Conservation (phyloP, 2,329 filamentous ascomycete genomes). For the Nemania sp. region DNA sequence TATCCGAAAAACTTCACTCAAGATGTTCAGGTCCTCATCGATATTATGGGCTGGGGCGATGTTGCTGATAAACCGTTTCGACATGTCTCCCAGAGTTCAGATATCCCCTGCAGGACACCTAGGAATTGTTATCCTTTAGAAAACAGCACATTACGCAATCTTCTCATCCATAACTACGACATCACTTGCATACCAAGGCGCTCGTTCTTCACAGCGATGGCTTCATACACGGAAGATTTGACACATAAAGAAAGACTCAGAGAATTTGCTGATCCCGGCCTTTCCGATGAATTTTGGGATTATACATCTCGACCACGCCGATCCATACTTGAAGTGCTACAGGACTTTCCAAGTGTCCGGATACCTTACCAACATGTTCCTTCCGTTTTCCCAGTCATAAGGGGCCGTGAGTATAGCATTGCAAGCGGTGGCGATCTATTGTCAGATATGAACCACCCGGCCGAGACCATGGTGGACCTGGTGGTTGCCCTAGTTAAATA, state of each 20-base stretch:
- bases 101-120: conserved; percentile 39
- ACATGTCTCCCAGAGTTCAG: conserved; percentile 32
- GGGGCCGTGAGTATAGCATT: conserved; percentile 94
- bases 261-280: conserved; percentile 84
- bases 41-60: conserved; percentile 80
- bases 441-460: conserved; percentile 36
- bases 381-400: conserved; percentile 81
- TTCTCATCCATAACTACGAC: conserved; percentile 87
- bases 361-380: conserved; percentile 81
- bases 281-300: conserved; percentile 92
- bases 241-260: conserved; percentile 83
- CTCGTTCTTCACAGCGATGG: conserved; percentile 83
- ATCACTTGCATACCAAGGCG: conserved; percentile 90
- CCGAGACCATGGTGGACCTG: conserved; percentile 71
- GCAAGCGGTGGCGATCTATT: conserved; percentile 73
- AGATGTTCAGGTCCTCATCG: conserved; percentile 83
- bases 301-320: conserved; percentile 92
- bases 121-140: conserved; percentile 53
- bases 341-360: conserved; percentile 87
- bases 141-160: conserved; percentile 73
- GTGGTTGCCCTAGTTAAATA: conserved; percentile 92
- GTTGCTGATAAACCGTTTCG: conserved; percentile 77
- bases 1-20: conserved; percentile 87
- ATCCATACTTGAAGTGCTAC: conserved; percentile 90
- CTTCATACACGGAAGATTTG: conserved; percentile 77